These are phyloP conservation scores for Diutina pseudorugosa DNA, from an alignment of 1,139 yeast genomes.

Conservation along the genomic window DNA sequence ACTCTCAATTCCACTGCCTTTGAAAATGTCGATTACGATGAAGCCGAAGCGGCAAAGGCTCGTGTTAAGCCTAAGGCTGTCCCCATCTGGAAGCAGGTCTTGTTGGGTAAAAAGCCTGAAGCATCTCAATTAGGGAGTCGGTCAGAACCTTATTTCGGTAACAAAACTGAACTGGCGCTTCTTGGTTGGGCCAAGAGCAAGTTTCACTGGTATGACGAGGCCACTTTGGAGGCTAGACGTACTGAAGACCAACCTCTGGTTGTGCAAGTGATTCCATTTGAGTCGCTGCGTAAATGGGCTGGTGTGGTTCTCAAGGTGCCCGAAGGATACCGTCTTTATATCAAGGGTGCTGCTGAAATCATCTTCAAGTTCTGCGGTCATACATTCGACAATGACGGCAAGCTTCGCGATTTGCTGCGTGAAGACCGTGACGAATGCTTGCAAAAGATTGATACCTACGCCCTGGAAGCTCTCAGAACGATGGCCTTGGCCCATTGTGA, in stretches of 20 bases:
- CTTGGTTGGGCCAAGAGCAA: conserved; percentile 53
- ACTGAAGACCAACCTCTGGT: conserved; percentile 24
- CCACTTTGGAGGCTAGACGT: conserved; percentile 28
- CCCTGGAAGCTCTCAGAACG: conserved; percentile 72
- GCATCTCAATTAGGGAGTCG: conserved; percentile 13
- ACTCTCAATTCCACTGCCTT: conserved; percentile 82
- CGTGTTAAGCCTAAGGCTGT: conserved; percentile 19
- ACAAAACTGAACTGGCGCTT: conserved; percentile 89
- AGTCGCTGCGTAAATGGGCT: conserved; percentile 88
- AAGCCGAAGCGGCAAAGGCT: conserved; percentile 19
- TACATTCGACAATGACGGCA: conserved; percentile 19
- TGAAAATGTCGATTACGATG: conserved; percentile 42
- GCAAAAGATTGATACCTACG: conserved; percentile 48
- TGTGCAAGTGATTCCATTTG: conserved; percentile 78
- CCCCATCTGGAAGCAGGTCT: conserved; percentile 12
- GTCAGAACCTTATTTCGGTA: conserved; percentile 66
- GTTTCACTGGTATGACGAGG: conserved; percentile 32
- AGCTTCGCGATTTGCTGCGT: conserved; percentile 17
- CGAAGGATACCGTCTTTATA: conserved; percentile 46
- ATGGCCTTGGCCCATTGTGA: conserved; percentile 76
- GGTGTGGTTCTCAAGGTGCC: conserved; percentile 52
- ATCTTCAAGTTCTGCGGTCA: conserved; percentile 50
- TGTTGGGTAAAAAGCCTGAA: conserved; percentile 9
- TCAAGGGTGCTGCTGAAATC: conserved; percentile 94
- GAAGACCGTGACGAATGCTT: conserved; percentile 22